Evolutionary conservation across 169 alveolate genomes (phyloP).

Genomic region (Theileria parva): DNA sequence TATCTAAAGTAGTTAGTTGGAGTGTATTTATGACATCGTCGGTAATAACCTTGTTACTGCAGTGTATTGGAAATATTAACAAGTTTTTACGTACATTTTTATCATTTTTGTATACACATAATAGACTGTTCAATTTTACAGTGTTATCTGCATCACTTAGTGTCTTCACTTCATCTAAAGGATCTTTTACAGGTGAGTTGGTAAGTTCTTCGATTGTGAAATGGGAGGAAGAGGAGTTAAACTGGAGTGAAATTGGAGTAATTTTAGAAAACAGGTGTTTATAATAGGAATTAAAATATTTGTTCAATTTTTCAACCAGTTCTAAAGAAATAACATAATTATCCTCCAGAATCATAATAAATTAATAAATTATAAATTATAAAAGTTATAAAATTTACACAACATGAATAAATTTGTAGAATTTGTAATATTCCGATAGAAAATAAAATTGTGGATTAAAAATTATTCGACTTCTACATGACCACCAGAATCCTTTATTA

Average conservation of each 20-base stretch:
- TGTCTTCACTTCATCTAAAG: neutral
- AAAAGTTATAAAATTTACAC: neutral
- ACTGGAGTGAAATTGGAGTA: neutral
- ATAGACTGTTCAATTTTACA: neutral
- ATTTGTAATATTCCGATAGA: neutral
- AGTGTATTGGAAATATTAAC: neutral
- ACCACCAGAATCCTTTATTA: constrained; percentile 80
- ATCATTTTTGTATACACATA: neutral
- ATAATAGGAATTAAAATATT: neutral
- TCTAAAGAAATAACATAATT: neutral
- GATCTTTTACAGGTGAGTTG: neutral
- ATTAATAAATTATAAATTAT: neutral
- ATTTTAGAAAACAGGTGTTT: neutral
- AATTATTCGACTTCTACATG: constrained; percentile 44
- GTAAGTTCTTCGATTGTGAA: too few species aligned
- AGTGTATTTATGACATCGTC: neutral
- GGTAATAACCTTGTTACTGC: neutral
- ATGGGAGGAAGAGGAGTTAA: neutral
- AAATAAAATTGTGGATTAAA: neutral
- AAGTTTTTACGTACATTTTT: neutral
- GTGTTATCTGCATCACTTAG: neutral
- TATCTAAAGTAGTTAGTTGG: neutral
- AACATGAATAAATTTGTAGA: neutral
- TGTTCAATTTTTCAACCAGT: neutral
- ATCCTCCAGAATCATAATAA: neutral